Base-by-base conservation (phyloP, 345 rosid species). In the Alliaria petiolata region DNA sequence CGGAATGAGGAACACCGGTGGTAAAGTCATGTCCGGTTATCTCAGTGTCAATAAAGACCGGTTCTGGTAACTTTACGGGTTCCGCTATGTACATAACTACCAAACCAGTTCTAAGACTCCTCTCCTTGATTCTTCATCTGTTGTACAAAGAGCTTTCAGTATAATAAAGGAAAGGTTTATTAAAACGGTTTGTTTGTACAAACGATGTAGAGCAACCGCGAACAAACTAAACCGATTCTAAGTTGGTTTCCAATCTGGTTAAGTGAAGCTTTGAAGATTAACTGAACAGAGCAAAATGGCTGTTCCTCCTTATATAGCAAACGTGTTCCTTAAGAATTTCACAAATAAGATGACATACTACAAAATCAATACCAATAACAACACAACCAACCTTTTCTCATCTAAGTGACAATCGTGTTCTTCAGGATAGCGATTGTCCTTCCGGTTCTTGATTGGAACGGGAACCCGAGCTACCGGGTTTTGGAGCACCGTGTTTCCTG, bases 1-100 rank as follows among this genome's bases (percentile, higher is more conserved):
- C 22, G 96, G 97, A 22, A 95, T 95, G 97, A 85, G 99, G 77
- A 91, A 88, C 22, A 95, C 99, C 0, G 97, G 95, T 30, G 99
- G 99, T 43, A 95, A 95, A 71, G 96, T 89, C 44, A 85, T 91
- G 96, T 85, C 93, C 0, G 99, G 97, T 65, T 95, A 91, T 75
- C 75, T 95, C 59, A 91, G 95, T 56, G 99, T 95, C 38, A 95
- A 95, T 70, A 91, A 86, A 78, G 99, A 95, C 53, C 55, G 97
- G 22, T 95, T 95, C 82, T 95, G 99, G 99, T 95, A 89, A 76
- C 64, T 52, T 34, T 26, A 42, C 39, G 3, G 1, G 40, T 43
- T 57, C 42, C 4, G 7, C 60, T 12, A 10, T 56, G 28, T 60
- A 40, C 35, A 46, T 12, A 39, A n/a, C n/a, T n/a, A n/a, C n/a